Evolutionary conservation across 2,329 filamentous ascomycete species (phyloP).

Genomic region (Cladosporium cucumerinum): DNA sequence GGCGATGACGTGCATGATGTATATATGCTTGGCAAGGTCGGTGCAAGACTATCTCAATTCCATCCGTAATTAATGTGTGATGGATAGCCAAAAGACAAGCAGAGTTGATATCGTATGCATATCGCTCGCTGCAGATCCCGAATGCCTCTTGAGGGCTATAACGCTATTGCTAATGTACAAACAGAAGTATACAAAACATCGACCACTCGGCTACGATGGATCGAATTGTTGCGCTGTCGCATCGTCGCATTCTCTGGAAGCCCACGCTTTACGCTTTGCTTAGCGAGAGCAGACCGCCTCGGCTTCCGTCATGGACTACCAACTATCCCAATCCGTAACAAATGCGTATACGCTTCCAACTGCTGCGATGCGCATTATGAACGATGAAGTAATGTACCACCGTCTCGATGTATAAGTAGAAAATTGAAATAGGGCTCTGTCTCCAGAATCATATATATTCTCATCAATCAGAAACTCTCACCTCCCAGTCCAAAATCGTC

Average conservation of each 20-base stretch:
- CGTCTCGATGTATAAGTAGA: not conserved
- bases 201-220: not conserved
- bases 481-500: not conserved
- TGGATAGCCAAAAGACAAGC: not conserved
- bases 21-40: not conserved
- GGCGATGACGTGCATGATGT: not conserved
- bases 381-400: not conserved
- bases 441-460: not conserved
- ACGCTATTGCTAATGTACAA: not conserved
- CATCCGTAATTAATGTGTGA: not conserved
- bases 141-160: not conserved
- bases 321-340: not conserved
- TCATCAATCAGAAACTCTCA: not conserved
- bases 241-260: not conserved
- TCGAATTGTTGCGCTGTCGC: not conserved
- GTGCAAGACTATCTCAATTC: not conserved
- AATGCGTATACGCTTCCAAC: not conserved
- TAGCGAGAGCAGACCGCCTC: conserved; percentile 2
- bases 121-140: not conserved
- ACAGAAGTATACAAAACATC: not conserved
- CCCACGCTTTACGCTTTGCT: not conserved
- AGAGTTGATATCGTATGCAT: not conserved
- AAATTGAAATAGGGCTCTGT: not conserved
- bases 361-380: not conserved
- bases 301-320: conserved; percentile 11